Evolutionary conservation across 805 yeast species (phyloP).

Genomic region (Barnettozyma californica): DNA sequence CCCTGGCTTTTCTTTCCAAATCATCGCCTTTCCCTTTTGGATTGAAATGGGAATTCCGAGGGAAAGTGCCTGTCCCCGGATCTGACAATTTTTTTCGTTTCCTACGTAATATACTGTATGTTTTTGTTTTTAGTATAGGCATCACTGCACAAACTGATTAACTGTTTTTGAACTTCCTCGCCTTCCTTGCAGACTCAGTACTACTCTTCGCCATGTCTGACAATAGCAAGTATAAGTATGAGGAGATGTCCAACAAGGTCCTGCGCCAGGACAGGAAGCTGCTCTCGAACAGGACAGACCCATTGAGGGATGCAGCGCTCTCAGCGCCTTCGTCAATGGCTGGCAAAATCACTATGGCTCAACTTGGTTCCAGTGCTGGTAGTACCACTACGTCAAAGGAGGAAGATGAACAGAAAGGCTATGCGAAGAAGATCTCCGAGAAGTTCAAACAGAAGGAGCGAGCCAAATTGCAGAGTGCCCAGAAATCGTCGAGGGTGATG

Average conservation of each 20-base stretch:
- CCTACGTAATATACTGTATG: too few species aligned
- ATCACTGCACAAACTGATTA: neutral
- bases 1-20: too few species aligned
- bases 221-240: conserved; percentile 43
- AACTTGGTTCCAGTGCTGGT: conserved; percentile 51
- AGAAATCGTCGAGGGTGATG: conserved; percentile 25
- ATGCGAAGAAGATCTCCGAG: conserved; percentile 18
- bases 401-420: conserved; percentile 18
- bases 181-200: neutral
- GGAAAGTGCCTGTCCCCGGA: neutral
- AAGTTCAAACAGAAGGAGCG: conserved; percentile 16
- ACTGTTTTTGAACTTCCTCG: neutral
- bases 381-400: conserved; percentile 11
- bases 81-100: conserved; percentile 1
- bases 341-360: conserved; percentile 61
- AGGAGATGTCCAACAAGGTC: conserved; percentile 77
- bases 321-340: conserved; percentile 68
- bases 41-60: neutral
- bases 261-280: conserved; percentile 52
- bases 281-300: conserved; percentile 36
- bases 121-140: neutral
- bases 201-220: conserved; percentile 10
- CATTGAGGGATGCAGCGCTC: conserved; percentile 39
- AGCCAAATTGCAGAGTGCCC: conserved; percentile 11
- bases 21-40: neutral